Base-by-base conservation (phyloP, 371 early-diverging fungal species). In the Mortierella polycephala region DNA sequence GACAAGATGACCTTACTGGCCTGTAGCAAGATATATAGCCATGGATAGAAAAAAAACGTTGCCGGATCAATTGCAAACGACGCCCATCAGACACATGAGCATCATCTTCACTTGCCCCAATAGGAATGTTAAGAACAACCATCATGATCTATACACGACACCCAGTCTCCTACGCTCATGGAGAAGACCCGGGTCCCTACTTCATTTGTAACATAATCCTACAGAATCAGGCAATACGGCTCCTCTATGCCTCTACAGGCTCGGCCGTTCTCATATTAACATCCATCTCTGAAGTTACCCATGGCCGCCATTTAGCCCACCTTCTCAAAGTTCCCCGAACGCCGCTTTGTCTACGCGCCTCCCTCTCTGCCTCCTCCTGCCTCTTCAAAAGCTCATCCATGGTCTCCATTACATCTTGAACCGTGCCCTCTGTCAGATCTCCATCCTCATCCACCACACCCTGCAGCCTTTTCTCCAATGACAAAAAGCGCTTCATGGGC, bases 311-410 rank as follows among this genome's bases (percentile, higher is more conserved):
- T 14, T 39, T 55, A 13, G 57, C 51, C 68, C 63, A 68, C 37
- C 60, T 53, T 44, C 64, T 47, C 9, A 75, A 21, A 13, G 62
- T 64, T 12, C 75, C 75, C 40, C 23, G 45, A 12, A 75, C 44
- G 5, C 71, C 75, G 10, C 60, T 62, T 14, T 30, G n/a, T 16
- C 57, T 53, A n/a, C 59, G 37, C 9, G 64, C 64, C 47, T 58
- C 62, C 39, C 8, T 40, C n/a, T 75, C 75, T 14, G 62, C 67
- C 14, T 71, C 67, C 49, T 75, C 70, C 49, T 75, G 76, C 39
- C 63, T 62, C 64, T 67, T 64, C 61, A 75, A 40, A 47, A 71
- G 12, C 21, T 72, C 79, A 11, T 77, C 79, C 72, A 77, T 72
- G 14, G 64, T 64, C 39, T 69, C 79, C 79, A 77, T 60, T 0